Evolutionary conservation across 2,329 filamentous ascomycete species (phyloP).

Genomic region (Fusarium coffeatum): DNA sequence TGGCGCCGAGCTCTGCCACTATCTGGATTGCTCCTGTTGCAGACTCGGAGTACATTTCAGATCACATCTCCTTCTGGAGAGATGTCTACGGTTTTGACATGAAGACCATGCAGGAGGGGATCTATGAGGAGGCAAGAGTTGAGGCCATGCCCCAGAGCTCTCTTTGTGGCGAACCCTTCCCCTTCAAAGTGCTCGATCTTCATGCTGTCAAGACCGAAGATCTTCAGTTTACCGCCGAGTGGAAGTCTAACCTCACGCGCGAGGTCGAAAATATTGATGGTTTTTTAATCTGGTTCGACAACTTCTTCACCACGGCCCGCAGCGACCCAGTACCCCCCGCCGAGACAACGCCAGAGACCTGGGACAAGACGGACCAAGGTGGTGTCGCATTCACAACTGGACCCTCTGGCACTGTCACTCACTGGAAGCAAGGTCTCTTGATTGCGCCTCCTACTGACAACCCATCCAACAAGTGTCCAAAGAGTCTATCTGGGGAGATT

Average conservation of each 20-base stretch:
- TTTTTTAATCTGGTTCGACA: slow-evolving; percentile 94
- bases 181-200: slow-evolving; percentile 81
- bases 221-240: slow-evolving; percentile 78
- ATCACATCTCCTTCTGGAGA: slow-evolving; percentile 87
- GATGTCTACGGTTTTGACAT: slow-evolving; percentile 97
- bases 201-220: slow-evolving; percentile 78
- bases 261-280: slow-evolving; percentile 81
- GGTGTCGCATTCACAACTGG: slow-evolving; percentile 90
- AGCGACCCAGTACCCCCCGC: slow-evolving; percentile 62
- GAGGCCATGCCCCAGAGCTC: slow-evolving; percentile 73
- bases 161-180: slow-evolving; percentile 68
- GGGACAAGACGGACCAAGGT: slow-evolving; percentile 66
- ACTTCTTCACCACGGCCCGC: slow-evolving; percentile 80
- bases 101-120: slow-evolving; percentile 86
- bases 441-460: slow-evolving; percentile 71
- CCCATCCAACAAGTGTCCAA: slow-evolving; percentile 59
- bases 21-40: slow-evolving; percentile 84
- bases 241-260: slow-evolving; percentile 69
- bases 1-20: slow-evolving; percentile 87
- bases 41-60: slow-evolving; percentile 80
- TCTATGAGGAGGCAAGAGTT: slow-evolving; percentile 84
- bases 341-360: slow-evolving; percentile 70
- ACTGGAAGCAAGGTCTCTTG: slow-evolving; percentile 89
- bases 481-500: slow-evolving; percentile 73
- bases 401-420: slow-evolving; percentile 79